These are phyloP conservation scores for Opeltia flavorubescens DNA, from an alignment of 495 filamentous ascomycete species.

Conservation along the genomic window DNA sequence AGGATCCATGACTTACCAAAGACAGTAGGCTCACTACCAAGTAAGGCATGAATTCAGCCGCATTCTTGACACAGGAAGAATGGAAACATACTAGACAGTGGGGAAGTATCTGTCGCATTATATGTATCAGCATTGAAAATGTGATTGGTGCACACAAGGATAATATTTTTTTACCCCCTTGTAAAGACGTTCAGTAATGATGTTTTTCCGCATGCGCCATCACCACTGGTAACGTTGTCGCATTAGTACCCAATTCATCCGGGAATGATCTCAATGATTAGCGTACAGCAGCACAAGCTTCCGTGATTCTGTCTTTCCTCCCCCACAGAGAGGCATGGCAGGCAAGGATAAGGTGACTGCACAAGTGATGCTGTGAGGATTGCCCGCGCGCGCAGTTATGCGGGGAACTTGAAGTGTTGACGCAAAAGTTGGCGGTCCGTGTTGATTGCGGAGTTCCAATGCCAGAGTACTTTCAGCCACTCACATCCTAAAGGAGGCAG, in stretches of 20 bases:
- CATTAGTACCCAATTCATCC: not conserved
- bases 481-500: too few species aligned
- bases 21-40: conserved; percentile 72
- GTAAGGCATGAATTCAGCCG: not conserved
- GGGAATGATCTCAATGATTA: not conserved
- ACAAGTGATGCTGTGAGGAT: too few species aligned
- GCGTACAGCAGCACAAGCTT: conserved; percentile 95
- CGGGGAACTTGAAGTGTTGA: too few species aligned
- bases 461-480: too few species aligned
- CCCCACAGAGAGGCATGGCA: conserved; percentile 39
- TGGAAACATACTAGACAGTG: conserved; percentile 67
- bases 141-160: too few species aligned
- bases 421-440: too few species aligned
- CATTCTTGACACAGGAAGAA: not conserved
- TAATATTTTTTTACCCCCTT: conserved; percentile 52
- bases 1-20: conserved; percentile 44
- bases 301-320: conserved; percentile 72
- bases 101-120: conserved; percentile 65
- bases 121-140: conserved; percentile 8
- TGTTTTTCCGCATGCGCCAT: conserved; percentile 96
- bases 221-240: conserved; percentile 43
- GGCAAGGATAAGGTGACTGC: too few species aligned
- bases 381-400: too few species aligned
- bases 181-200: conserved; percentile 97
- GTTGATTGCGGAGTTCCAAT: too few species aligned